phyloP scores from a whole-genome alignment of 495 filamentous ascomycete species.

The Penicillium argentinense region DNA sequence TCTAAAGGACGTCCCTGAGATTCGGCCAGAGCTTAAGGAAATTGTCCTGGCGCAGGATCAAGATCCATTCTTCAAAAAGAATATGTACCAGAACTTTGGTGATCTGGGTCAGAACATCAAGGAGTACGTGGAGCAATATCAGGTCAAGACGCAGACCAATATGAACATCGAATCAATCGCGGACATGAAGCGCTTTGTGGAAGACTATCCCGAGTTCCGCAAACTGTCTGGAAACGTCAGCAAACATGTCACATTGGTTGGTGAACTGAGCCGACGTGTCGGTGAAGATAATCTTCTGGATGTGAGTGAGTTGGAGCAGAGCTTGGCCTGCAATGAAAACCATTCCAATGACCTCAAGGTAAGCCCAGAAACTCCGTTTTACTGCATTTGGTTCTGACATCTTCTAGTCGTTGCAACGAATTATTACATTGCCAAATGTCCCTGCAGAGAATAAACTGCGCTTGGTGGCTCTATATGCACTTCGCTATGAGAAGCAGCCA shows the following conservation, averaged over 20 bases:
- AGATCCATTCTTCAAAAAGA: constrained; percentile 99
- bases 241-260: constrained; percentile 95
- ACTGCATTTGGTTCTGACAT: neutral
- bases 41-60: constrained; percentile 96
- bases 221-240: constrained; percentile 96
- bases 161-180: constrained; percentile 94
- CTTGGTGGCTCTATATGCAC: constrained; percentile 85
- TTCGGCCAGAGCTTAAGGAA: constrained; percentile 88
- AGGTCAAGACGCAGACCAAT: constrained; percentile 87
- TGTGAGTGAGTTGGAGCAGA: constrained; percentile 95
- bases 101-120: constrained; percentile 97
- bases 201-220: constrained; percentile 96
- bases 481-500: constrained; percentile 86
- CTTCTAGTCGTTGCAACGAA: constrained; percentile 72
- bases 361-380: constrained; percentile 18
- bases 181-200: constrained; percentile 99
- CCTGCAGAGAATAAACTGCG: constrained; percentile 78
- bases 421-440: constrained; percentile 75
- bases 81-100: constrained; percentile 99
- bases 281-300: constrained; percentile 82
- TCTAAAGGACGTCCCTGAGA: constrained; percentile 80
- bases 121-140: constrained; percentile 97
- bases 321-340: constrained; percentile 94
- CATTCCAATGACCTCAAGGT: constrained; percentile 85
- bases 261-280: constrained; percentile 85